These are phyloP conservation scores for Drosera capensis DNA, from an alignment of 148 eudicot genomes.

Conservation along the genomic window DNA sequence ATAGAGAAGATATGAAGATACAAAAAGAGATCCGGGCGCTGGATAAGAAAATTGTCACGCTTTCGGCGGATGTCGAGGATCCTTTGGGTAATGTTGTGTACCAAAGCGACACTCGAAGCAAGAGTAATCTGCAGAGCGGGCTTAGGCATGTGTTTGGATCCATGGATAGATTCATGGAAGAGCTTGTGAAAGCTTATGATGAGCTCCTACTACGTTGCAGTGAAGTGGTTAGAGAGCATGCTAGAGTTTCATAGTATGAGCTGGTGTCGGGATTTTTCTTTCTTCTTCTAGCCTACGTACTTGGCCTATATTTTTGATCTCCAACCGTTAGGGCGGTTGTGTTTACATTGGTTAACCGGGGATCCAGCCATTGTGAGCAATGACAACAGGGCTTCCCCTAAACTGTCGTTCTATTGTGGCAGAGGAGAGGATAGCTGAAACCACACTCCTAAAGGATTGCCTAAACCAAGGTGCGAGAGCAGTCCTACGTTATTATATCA, in stretches of 20 bases:
- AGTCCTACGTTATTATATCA: too few species aligned
- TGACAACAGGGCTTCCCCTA: too few species aligned
- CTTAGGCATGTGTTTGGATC: constrained; percentile 66
- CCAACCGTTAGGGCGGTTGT: too few species aligned
- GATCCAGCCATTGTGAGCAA: too few species aligned
- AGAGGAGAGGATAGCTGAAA: too few species aligned
- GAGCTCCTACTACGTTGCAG: constrained; percentile 63
- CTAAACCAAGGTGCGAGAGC: too few species aligned
- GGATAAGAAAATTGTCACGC: constrained; percentile 47
- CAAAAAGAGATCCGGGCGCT: constrained; percentile 71
- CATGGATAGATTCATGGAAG: constrained; percentile 58
- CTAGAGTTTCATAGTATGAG: constrained; percentile 25
- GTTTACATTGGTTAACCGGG: too few species aligned
- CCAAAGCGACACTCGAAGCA: constrained; percentile 79
- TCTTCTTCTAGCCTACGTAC: too few species aligned
- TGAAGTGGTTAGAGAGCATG: constrained; percentile 35
- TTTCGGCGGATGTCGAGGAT: constrained; percentile 24
- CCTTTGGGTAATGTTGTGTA: constrained; percentile 37
- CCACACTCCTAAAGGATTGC: too few species aligned
- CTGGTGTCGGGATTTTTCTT: too few species aligned
- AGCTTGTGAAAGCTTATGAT: constrained; percentile 57
- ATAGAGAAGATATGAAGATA: constrained; percentile 64
- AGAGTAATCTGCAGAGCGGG: constrained; percentile 41
- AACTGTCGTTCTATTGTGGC: too few species aligned
- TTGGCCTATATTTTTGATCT: too few species aligned